Conservation (phyloP, 768 basidiomycete species). For the Termitomyces sp. region DNA sequence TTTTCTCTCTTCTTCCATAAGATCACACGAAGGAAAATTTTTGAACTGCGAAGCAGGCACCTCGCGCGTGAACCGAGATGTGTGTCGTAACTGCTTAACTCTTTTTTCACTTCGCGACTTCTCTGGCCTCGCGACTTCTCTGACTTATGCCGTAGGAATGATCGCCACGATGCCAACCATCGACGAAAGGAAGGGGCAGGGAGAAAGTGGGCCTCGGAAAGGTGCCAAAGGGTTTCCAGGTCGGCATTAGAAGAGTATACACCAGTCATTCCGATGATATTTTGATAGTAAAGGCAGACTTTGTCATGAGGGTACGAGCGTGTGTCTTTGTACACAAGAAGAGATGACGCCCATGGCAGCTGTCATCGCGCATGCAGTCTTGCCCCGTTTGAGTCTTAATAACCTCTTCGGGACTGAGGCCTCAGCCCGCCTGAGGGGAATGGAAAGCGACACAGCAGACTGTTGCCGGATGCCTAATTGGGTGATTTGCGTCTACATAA, state of each 20-base stretch:
- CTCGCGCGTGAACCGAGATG: neutral
- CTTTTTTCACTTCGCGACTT: neutral
- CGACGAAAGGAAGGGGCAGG: too few species aligned
- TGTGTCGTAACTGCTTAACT: neutral
- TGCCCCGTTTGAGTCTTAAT: neutral
- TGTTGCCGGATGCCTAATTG: neutral
- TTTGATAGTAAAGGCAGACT: too few species aligned
- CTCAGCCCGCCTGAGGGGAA: too few species aligned
- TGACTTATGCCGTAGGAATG: neutral
- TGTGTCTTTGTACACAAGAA: too few species aligned
- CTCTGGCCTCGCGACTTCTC: neutral
- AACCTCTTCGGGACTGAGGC: neutral
- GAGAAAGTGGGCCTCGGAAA: neutral
- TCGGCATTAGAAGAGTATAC: too few species aligned
- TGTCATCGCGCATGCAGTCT: neutral
- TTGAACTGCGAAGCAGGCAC: neutral
- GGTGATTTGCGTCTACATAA: neutral
- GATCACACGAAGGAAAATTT: neutral
- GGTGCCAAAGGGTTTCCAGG: neutral
- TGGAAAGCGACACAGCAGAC: neutral
- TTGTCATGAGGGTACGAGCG: too few species aligned
- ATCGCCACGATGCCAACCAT: neutral
- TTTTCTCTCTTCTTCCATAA: neutral
- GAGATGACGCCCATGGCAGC: neutral
- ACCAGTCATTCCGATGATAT: too few species aligned